These are phyloP conservation scores for Salix koriyanagi DNA, from an alignment of 345 rosid species.

Conservation along the genomic window DNA sequence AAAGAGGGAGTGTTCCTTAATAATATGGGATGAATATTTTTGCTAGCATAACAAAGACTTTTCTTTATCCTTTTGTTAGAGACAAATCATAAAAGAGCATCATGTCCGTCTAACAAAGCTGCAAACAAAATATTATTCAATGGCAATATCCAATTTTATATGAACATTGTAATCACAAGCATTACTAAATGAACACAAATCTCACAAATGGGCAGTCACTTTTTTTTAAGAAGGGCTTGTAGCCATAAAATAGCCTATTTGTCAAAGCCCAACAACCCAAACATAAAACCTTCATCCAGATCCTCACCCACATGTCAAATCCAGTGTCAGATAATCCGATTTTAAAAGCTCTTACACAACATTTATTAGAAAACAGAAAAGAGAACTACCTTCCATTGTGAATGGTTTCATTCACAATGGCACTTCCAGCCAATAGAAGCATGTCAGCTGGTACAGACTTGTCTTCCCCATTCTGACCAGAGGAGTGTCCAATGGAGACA, in stretches of 20 bases:
- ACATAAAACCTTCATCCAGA: background rate
- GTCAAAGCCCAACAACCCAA: background rate
- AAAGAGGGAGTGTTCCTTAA: no score
- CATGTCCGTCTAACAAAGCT: background rate
- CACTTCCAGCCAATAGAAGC: constrained; percentile 95
- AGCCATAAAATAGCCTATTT: background rate
- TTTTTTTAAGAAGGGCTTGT: background rate
- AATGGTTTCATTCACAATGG: constrained; percentile 97
- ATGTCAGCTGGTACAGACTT: constrained; percentile 96
- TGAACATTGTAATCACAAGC: background rate
- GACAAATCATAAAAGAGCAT: background rate
- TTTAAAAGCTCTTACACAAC: background rate
- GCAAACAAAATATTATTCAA: background rate
- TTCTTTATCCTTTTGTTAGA: background rate
- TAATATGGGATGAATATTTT: no score
- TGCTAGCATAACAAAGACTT: background rate
- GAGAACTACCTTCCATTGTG: constrained; percentile 90
- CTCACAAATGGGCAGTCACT: background rate
- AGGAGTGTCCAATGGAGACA: constrained; percentile 87
- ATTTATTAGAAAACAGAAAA: constrained; percentile 12
- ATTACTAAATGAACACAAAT: background rate
- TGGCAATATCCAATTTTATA: background rate
- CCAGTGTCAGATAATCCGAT: background rate
- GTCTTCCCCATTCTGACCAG: constrained; percentile 81
- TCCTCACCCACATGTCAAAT: background rate